phyloP scores from a whole-genome alignment of 352 stramenopile genomes.

The Phytopythium helicoides region DNA sequence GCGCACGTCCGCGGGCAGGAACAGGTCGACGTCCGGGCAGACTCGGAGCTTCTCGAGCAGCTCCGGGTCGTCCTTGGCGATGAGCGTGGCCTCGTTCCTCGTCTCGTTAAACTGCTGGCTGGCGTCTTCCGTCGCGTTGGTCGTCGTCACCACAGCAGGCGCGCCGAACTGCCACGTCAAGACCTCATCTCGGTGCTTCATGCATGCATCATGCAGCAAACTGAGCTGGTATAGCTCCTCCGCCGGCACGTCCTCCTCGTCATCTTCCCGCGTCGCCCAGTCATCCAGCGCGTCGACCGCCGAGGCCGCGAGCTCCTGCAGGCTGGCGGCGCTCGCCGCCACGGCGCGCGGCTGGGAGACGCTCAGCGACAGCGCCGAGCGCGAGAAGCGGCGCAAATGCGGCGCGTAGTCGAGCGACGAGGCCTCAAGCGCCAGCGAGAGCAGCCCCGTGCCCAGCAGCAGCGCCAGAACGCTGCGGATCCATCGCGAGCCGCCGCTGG shows the following conservation, averaged over 20 bases:
- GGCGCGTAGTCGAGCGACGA: constrained; percentile 29
- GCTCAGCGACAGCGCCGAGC: constrained; percentile 5
- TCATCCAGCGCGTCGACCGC: not conserved
- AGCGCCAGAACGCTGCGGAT: constrained; percentile 26
- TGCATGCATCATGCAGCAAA: constrained; percentile 45
- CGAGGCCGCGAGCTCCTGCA: not conserved
- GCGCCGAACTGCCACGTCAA: constrained; percentile 44
- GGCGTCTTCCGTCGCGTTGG: no score
- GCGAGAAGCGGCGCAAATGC: constrained; percentile 19
- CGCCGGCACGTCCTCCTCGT: constrained; percentile 15
- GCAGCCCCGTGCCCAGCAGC: constrained; percentile 22
- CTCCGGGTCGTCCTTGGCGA: constrained; percentile 26
- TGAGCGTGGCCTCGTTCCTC: constrained; percentile 19
- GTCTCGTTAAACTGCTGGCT: constrained; percentile 14
- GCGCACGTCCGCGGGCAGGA: constrained; percentile 34
- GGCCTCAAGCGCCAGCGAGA: constrained; percentile 25
- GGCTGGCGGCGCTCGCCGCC: not conserved
- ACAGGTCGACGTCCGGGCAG: constrained; percentile 71
- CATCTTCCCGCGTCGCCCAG: constrained; percentile 4
- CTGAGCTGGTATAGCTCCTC: constrained; percentile 47
- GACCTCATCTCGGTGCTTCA: constrained; percentile 38
- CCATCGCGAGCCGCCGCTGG: constrained; percentile 13
- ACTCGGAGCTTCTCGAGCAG: constrained; percentile 45
- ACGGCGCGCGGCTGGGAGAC: not conserved
- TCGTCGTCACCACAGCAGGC: not conserved